phyloP scores from a whole-genome alignment of 371 early-diverging fungal species.

The Entomophthora muscae region DNA sequence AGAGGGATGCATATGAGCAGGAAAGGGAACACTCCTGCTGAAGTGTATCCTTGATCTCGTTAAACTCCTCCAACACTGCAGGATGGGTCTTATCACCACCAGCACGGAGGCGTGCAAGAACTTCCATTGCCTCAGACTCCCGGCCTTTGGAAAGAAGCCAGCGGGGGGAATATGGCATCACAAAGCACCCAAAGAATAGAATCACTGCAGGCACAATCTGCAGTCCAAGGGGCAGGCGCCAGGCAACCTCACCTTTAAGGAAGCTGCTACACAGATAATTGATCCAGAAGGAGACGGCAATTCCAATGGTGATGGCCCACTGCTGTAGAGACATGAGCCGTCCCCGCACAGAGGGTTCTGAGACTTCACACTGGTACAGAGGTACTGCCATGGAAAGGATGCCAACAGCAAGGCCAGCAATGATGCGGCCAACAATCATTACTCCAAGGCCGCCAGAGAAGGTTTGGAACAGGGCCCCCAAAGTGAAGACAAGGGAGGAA shows the following conservation, averaged over 20 bases:
- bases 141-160: conserved; percentile 51
- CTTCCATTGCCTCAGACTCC: conserved; percentile 37
- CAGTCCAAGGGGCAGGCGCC: conserved; percentile 64
- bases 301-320: conserved; percentile 52
- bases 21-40: conserved; percentile 38
- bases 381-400: conserved; percentile 11
- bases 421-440: conserved; percentile 9
- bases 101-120: conserved; percentile 52
- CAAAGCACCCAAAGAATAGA: conserved; percentile 29
- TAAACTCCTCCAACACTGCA: conserved; percentile 42
- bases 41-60: conserved; percentile 43
- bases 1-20: conserved; percentile 50
- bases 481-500: not conserved
- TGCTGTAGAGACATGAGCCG: too few relatives aligned
- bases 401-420: conserved; percentile 12
- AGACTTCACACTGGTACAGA: conserved; percentile 72
- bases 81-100: conserved; percentile 25
- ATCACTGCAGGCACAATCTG: conserved; percentile 55
- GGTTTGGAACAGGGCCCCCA: conserved; percentile 7
- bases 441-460: not conserved
- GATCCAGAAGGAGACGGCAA: not conserved
- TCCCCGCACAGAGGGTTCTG: conserved; percentile 74
- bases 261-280: conserved; percentile 5
- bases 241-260: conserved; percentile 17
- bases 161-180: conserved; percentile 81